phyloP scores from a whole-genome alignment of 2,329 filamentous ascomycete genomes.

The Endoconidiophora laricicola region DNA sequence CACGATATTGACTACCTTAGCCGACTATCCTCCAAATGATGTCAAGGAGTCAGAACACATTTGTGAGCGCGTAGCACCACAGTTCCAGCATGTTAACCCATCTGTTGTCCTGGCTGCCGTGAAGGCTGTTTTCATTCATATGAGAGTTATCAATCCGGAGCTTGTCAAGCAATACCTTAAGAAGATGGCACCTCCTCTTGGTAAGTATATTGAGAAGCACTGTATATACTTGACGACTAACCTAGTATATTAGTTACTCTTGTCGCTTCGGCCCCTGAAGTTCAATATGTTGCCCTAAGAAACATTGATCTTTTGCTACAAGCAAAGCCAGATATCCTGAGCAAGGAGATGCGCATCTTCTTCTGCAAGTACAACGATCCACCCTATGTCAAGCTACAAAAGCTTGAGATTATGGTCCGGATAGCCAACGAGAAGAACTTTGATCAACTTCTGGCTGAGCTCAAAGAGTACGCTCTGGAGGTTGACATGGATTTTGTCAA shows the following conservation, averaged over 20 bases:
- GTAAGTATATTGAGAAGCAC: constrained; percentile 29
- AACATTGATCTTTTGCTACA: constrained; percentile 95
- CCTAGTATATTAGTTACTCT: constrained; percentile 52
- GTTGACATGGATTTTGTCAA: constrained; percentile 99
- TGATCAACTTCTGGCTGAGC: constrained; percentile 79
- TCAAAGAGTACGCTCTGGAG: constrained; percentile 95
- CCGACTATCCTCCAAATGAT: constrained; percentile 74
- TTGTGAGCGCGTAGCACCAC: constrained; percentile 85
- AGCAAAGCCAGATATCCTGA: constrained; percentile 89
- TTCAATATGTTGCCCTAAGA: constrained; percentile 89
- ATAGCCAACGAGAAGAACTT: constrained; percentile 97
- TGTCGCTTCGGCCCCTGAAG: constrained; percentile 86
- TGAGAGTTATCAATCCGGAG: constrained; percentile 67
- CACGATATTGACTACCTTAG: constrained; percentile 76
- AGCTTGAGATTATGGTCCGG: constrained; percentile 97
- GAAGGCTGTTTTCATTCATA: constrained; percentile 94
- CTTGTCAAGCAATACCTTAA: constrained; percentile 74
- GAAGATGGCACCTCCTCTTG: constrained; percentile 95
- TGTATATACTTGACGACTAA: neutral
- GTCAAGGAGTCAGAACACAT: constrained; percentile 96
- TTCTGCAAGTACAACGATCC: constrained; percentile 99
- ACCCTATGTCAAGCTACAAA: constrained; percentile 91
- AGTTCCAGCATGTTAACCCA: constrained; percentile 97
- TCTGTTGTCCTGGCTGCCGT: constrained; percentile 95
- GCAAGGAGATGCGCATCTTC: constrained; percentile 94